Evolutionary conservation across 306 rosid genomes (phyloP).

Genomic region (Abrus pulchellus): DNA sequence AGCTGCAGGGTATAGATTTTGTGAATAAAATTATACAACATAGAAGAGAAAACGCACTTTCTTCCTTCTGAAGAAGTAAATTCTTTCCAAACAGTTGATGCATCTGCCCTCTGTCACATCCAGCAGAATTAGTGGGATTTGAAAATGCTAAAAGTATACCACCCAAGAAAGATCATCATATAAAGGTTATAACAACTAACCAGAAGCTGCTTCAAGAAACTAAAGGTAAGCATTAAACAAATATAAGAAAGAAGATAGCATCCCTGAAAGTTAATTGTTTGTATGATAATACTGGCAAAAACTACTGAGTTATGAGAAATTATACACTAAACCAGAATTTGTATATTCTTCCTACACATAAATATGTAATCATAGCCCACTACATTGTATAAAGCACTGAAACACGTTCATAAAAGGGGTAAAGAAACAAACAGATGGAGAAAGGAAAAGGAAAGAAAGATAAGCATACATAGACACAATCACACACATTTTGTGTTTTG

Average conservation of each 20-base stretch:
- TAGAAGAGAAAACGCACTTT: constrained; percentile 65
- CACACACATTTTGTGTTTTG: not conserved
- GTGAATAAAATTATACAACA: constrained; percentile 10
- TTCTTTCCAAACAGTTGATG: constrained; percentile 99
- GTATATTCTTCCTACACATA: not conserved
- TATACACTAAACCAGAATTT: constrained; percentile 33
- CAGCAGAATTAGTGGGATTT: constrained; percentile 58
- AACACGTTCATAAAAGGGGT: constrained; percentile 22
- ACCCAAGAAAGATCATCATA: constrained; percentile 43
- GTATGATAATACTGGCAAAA: constrained; percentile 32
- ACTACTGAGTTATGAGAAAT: constrained; percentile 30
- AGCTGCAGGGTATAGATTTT: not conserved
- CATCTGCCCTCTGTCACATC: constrained; percentile 95
- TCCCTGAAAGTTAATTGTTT: constrained; percentile 20
- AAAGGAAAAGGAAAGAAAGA: constrained; percentile 27
- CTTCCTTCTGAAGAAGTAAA: constrained; percentile 93
- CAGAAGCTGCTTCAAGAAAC: constrained; percentile 33
- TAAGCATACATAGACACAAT: not conserved
- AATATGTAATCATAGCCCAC: constrained; percentile 32
- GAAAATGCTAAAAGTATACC: constrained; percentile 42
- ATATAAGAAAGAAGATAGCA: constrained; percentile 36
- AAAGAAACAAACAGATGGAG: constrained; percentile 34
- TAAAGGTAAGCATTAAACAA: constrained; percentile 32
- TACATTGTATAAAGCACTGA: constrained; percentile 19
- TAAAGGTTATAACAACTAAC: constrained; percentile 34